Percentiles rank a stretch among this genome's conserved stretches.
Evolutionary conservation across 1,284 basidiomycete genomes (phyloP).

Genomic region (Tilletia indica): DNA sequence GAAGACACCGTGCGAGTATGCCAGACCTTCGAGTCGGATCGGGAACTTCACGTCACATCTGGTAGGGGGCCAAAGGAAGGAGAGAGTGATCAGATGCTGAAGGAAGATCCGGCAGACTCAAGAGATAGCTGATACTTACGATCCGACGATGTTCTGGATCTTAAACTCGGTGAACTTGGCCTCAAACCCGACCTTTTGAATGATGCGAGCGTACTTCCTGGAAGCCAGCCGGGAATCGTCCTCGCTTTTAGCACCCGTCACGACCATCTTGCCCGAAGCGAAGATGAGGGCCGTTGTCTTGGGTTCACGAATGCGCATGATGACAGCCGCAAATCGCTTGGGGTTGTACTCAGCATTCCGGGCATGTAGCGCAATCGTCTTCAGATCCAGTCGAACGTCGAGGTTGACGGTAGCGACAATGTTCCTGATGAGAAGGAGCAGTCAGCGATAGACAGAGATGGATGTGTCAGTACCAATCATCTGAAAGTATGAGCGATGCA

Average conservation of each 20-base stretch:
- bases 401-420: constrained; percentile 99
- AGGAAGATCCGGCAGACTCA: neutral
- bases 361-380: constrained; percentile 97
- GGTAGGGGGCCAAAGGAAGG: neutral
- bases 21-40: constrained; percentile 94
- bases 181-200: constrained; percentile 98
- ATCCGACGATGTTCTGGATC: constrained; percentile 98
- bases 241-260: constrained; percentile 98
- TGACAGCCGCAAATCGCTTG: constrained; percentile 99
- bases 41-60: constrained; percentile 98
- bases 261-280: constrained; percentile 99
- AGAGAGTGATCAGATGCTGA: neutral
- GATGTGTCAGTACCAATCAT: neutral
- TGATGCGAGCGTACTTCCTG: constrained; percentile 98
- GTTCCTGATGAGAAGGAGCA: constrained; percentile 63
- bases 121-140: constrained; percentile 20
- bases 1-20: constrained; percentile 97
- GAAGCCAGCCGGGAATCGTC: constrained; percentile 95
- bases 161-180: constrained; percentile 99
- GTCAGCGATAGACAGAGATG: neutral
- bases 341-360: constrained; percentile 99
- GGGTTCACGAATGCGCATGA: constrained; percentile 99
- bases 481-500: constrained; percentile 15
- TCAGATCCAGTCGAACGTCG: constrained; percentile 92
- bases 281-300: constrained; percentile 99